Conservation (phyloP, 805 yeast species). For the Wickerhamiella allomyrinae region DNA sequence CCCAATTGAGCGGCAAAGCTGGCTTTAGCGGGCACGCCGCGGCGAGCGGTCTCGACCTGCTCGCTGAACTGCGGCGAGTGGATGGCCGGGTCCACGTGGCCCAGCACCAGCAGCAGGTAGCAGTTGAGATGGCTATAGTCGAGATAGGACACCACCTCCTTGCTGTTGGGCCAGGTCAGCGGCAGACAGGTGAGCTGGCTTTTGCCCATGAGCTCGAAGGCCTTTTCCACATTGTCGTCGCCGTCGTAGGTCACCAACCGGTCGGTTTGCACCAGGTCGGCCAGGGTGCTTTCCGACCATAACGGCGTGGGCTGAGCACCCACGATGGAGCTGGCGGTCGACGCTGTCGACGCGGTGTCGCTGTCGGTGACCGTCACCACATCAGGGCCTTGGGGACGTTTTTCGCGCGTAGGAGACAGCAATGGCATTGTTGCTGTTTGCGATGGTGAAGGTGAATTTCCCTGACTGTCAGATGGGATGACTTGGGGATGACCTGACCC, state of each 20-base stretch:
- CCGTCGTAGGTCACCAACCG: slow-evolving; percentile 59
- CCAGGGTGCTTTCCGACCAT: slow-evolving; percentile 34
- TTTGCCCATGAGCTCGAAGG: slow-evolving; percentile 61
- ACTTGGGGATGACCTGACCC: too few species aligned
- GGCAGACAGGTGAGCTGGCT: slow-evolving; percentile 80
- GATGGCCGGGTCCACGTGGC: slow-evolving; percentile 35
- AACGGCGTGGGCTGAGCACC: not conserved
- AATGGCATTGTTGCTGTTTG: not conserved
- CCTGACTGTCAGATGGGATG: too few species aligned
- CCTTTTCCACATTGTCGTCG: slow-evolving; percentile 64
- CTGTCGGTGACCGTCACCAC: not conserved
- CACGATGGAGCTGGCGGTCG: not conserved
- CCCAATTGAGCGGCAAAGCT: slow-evolving; percentile 72
- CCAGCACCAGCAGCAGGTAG: slow-evolving; percentile 68
- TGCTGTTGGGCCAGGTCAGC: slow-evolving; percentile 27
- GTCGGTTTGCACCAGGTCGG: slow-evolving; percentile 64
- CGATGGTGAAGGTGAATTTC: too few species aligned
- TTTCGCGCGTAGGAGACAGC: not conserved
- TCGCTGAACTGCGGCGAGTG: slow-evolving; percentile 24
- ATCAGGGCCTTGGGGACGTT: not conserved
- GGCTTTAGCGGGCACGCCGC: slow-evolving; percentile 85
- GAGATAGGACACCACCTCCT: slow-evolving; percentile 39
- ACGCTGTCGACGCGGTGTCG: not conserved
- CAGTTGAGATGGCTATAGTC: slow-evolving; percentile 88
- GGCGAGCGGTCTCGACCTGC: slow-evolving; percentile 50